Base-by-base conservation (phyloP, 768 basidiomycete species). In the Tephrocybe sp. region DNA sequence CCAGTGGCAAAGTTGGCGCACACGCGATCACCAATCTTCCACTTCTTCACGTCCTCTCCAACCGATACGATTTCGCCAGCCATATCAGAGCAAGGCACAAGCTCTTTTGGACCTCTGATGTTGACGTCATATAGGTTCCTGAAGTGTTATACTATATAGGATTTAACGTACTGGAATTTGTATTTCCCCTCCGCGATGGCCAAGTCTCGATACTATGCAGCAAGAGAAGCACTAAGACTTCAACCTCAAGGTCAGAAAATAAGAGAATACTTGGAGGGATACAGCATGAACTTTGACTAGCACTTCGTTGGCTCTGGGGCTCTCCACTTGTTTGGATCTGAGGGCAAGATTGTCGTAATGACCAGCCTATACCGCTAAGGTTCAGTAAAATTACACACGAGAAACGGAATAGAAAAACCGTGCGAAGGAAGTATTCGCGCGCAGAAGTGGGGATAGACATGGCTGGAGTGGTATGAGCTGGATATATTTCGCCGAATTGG, bases 1-100 rank as follows among this genome's bases (percentile, higher is more conserved):
- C 77, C 78, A 12, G 67, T 45, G 4, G 70, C 60, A 52, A 83
- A 79, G 61, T 81, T 84, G 8, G 80, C 71, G 53, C 68, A 77
- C 36, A 84, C 78, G 19, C 78, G 76, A 51, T 83, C 81, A n/a
- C 82, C 80, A 4, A 64, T 59, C 57, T 73, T 75, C 80, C 79
- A 84, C 4, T 61, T 66, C 23, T 65, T 76, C 12, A 75, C 74
- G 13, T 69, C 73, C 11, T 63, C 63, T 5, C 74, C 74, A 10
- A 81, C 59, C 1, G 76, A 70, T 30, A 82, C 62, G 42, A 85
- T 67, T 57, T 83, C 81, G 11, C 83, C 82, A 14, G 82, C 79
- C 65, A 76, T 72, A 57, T 85, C 82, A 0, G 83, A 73, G 56
- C 67, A 69, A 32, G 71, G 71, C 9, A 75, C 67, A 0, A 70